phyloP scores from a whole-genome alignment of 129 eudicot species.

The Pittosporum tobira region DNA sequence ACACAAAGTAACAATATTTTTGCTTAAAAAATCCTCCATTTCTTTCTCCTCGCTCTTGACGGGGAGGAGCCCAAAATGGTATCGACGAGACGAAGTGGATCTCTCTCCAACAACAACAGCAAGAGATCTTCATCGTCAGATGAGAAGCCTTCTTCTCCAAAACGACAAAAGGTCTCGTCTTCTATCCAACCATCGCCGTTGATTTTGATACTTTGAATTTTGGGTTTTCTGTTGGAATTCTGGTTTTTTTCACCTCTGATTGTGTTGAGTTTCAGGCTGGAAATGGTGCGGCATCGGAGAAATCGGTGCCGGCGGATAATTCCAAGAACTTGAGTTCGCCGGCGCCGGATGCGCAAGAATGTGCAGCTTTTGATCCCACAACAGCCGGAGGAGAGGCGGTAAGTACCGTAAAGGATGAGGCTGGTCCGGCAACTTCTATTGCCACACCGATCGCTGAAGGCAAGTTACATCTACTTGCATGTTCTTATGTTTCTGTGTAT shows the following conservation, averaged over 20 bases:
- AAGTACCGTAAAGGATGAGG: constrained; percentile 27
- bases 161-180: constrained; percentile 49
- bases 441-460: constrained; percentile 53
- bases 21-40: too few species aligned
- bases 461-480: constrained; percentile 8
- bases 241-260: too few species aligned
- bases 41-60: neutral
- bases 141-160: constrained; percentile 63
- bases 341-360: constrained; percentile 49
- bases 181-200: neutral
- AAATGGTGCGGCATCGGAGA: constrained; percentile 44
- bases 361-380: constrained; percentile 13
- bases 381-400: constrained; percentile 23
- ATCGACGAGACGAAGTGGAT: constrained; percentile 91
- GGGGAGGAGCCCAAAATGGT: constrained; percentile 43
- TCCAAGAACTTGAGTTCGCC: constrained; percentile 39
- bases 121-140: constrained; percentile 63
- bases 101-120: constrained; percentile 36
- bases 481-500: too few species aligned
- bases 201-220: neutral
- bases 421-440: constrained; percentile 38
- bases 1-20: neutral
- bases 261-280: constrained; percentile 34
- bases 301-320: constrained; percentile 47
- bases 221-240: too few species aligned